Evolutionary conservation across 1,139 yeast genomes (phyloP), one percentile per base, ranked within the genome.

Genomic region (Diutina sp.): DNA sequence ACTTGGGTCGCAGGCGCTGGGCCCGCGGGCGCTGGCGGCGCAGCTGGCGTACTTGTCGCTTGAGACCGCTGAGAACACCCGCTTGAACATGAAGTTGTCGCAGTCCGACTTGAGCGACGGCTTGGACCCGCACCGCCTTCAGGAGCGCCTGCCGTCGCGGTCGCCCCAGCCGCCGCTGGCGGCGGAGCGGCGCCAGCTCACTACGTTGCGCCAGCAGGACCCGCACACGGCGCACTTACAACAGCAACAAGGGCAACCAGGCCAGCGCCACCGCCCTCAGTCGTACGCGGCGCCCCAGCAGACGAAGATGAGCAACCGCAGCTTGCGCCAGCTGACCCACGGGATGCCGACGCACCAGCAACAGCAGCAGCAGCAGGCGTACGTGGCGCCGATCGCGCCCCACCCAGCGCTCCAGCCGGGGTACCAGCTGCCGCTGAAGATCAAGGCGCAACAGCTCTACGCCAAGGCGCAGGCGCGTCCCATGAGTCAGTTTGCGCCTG

Each of bases 61-160:
- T 57, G 78, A 90, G 0, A 86, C 95, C 0, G 90, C 91, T 1
- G 90, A 86, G 65, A 86, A 86, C 66, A 86, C 95, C 0, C 75
- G 90, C 59, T 65, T 85, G 58, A 86, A 86, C 67, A 85, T 90
- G 0, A 79, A 82, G 66, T 66, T 82, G 54, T 75, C 84, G 6
- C 53, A 50, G 32, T n/a, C 32, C 29, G 53, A 50, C 21, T 16
- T 32, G 29, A 18, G 11, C 14, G 35, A n/a, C 8, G 6, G 25
- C 6, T 32, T 50, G 28, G 53, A 50, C 16, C 41, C 41, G 6
- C 38, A 18, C 38, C 18, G 35, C 16, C n/a, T 47, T 1, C 38
- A 14, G 35, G 14, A 30, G 16, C 51, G 51, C 18, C 4, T 53
- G 55, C 48, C 47, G 54, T 44, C 55, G 57, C 35, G 50, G 51